phyloP scores from a whole-genome alignment of 768 basidiomycete genomes.

The Termitomyces sp. region DNA sequence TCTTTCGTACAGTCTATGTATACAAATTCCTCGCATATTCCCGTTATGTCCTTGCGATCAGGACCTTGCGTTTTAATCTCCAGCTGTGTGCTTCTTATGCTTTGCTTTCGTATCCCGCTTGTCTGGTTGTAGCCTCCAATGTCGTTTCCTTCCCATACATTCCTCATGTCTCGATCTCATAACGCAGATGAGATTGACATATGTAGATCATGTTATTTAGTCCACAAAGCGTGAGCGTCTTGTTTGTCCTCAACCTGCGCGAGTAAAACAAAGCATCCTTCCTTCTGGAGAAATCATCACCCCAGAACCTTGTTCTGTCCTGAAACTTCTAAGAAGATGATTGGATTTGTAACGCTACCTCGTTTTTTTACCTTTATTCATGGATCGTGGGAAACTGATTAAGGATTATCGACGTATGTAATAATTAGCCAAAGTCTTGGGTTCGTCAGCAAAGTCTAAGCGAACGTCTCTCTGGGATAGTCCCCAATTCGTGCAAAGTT shows the following conservation, averaged over 20 bases:
- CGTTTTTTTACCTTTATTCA: background rate
- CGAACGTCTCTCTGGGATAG: background rate
- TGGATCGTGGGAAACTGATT: background rate
- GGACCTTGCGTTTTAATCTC: constrained; percentile 7
- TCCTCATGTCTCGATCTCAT: background rate
- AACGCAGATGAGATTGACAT: background rate
- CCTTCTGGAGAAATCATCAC: background rate
- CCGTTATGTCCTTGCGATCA: constrained; percentile 11
- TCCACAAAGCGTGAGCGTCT: background rate
- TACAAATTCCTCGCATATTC: constrained; percentile 10
- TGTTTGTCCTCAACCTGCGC: background rate
- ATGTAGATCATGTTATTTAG: background rate
- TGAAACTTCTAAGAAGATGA: background rate
- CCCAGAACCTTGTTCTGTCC: background rate
- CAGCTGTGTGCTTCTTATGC: constrained; percentile 1
- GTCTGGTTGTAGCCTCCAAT: constrained; percentile 7
- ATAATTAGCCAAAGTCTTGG: background rate
- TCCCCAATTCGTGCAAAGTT: background rate
- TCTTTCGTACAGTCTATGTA: constrained; percentile 5
- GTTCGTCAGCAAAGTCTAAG: background rate
- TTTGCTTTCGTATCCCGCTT: constrained; percentile 4
- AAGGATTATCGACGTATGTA: background rate
- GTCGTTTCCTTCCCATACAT: constrained; percentile 1
- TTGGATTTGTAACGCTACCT: background rate
- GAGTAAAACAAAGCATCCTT: background rate